phyloP scores from a whole-genome alignment of 2,329 filamentous ascomycete genomes.

The Metarhizium humberi region DNA sequence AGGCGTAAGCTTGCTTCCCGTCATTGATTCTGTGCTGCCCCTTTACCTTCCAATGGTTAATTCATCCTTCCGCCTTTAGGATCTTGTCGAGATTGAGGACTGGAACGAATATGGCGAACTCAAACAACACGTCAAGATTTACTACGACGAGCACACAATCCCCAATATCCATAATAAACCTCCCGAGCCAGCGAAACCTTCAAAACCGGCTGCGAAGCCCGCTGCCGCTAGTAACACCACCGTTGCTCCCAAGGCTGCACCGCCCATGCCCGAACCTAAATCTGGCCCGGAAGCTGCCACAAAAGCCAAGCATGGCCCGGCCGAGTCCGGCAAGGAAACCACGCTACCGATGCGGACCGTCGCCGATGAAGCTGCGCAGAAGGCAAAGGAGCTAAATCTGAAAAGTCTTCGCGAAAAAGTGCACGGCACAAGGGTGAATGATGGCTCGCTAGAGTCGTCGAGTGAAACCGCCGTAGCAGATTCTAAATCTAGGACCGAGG shows the following conservation, averaged over 20 bases:
- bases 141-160: slow-evolving; percentile 53
- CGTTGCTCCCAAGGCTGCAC: slow-evolving; percentile 12
- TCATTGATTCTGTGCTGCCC: not conserved
- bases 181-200: slow-evolving; percentile 26
- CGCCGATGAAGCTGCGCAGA: slow-evolving; percentile 56
- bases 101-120: slow-evolving; percentile 99
- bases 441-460: slow-evolving; percentile 1
- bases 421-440: slow-evolving; percentile 32
- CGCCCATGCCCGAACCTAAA: slow-evolving; percentile 13
- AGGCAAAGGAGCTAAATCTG: slow-evolving; percentile 51
- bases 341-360: slow-evolving; percentile 41
- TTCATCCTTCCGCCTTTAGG: slow-evolving; percentile 40
- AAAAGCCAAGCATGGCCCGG: slow-evolving; percentile 17
- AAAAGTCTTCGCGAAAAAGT: slow-evolving; percentile 46
- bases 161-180: slow-evolving; percentile 44
- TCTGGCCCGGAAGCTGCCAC: slow-evolving; percentile 10
- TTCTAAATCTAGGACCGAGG: not conserved
- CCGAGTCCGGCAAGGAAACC: slow-evolving; percentile 10
- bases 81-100: slow-evolving; percentile 89
- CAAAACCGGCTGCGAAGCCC: slow-evolving; percentile 15
- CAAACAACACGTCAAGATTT: slow-evolving; percentile 69
- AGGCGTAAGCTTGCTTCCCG: slow-evolving; percentile 54
- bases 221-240: slow-evolving; percentile 11
- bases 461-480: not conserved
- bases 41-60: not conserved